Percentiles rank a stretch among this genome's conserved stretches.
Conservation (phyloP, 352 stramenopile genomes). For the Phytopythium vexans region DNA sequence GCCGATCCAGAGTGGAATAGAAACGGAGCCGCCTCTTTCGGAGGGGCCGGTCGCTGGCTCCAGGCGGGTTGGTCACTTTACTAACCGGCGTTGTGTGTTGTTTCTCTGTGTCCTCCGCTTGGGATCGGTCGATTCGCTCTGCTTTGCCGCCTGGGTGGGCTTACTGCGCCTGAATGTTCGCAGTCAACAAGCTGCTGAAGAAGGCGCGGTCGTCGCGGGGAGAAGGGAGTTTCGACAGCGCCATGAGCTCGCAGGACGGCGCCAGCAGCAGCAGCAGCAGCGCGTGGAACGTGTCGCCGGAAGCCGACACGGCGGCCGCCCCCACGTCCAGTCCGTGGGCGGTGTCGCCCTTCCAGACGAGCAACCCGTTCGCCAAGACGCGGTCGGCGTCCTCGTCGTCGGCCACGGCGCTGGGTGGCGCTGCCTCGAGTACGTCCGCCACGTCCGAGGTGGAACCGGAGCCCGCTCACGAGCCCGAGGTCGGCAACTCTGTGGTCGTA, state of each 20-base stretch:
- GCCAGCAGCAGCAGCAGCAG: slow-evolving; percentile 17
- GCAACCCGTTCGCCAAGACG: slow-evolving; percentile 28
- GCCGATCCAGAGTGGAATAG: slow-evolving; percentile 5
- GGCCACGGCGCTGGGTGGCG: slow-evolving; percentile 2
- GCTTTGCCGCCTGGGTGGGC: slow-evolving; percentile 1
- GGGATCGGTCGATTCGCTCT: background rate
- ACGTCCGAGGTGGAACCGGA: slow-evolving; percentile 14
- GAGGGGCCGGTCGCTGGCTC: background rate
- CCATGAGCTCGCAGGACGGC: slow-evolving; percentile 28
- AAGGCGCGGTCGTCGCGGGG: slow-evolving; percentile 47
- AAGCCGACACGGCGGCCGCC: slow-evolving; percentile 15
- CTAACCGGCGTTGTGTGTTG: slow-evolving; percentile 13
- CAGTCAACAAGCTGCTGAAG: slow-evolving; percentile 72
- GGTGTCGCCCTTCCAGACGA: slow-evolving; percentile 39
- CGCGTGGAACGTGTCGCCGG: slow-evolving; percentile 54
- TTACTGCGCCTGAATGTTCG: slow-evolving; percentile 12
- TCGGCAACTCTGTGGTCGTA: slow-evolving; percentile 22
- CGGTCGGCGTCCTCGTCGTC: background rate
- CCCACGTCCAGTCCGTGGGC: slow-evolving; percentile 29
- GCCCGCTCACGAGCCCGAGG: slow-evolving; percentile 23
- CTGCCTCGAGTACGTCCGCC: slow-evolving; percentile 4
- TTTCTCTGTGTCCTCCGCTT: slow-evolving; percentile 6
- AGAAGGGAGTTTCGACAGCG: slow-evolving; percentile 10
- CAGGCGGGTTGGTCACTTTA: slow-evolving; percentile 1
- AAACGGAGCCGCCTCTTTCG: background rate